Evolutionary conservation across 306 rosid species (phyloP).

Genomic region (Corylus avellana): DNA sequence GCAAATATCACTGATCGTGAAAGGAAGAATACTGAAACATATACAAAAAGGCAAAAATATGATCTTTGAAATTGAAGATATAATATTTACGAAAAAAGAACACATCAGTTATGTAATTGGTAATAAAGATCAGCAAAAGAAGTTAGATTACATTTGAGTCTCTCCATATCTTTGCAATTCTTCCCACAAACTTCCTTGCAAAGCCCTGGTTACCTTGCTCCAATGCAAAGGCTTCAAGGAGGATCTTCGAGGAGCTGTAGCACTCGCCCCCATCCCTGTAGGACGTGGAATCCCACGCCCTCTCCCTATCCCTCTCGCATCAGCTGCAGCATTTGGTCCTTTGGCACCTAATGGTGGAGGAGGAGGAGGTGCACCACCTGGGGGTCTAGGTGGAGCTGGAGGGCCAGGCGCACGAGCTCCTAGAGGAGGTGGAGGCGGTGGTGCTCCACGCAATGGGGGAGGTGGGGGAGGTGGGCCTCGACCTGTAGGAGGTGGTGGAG

Average conservation of each 20-base stretch:
- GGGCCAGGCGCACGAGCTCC: slow-evolving; percentile 37
- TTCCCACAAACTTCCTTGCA: slow-evolving; percentile 98
- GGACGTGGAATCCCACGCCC: slow-evolving; percentile 86
- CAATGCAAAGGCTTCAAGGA: slow-evolving; percentile 91
- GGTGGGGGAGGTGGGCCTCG: slow-evolving; percentile 61
- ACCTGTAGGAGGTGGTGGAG: slow-evolving; percentile 40
- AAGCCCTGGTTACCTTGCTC: slow-evolving; percentile 91
- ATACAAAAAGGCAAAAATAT: slow-evolving; percentile 4
- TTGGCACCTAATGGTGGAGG: slow-evolving; percentile 63
- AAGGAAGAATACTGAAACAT: slow-evolving; percentile 26
- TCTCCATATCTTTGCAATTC: slow-evolving; percentile 88
- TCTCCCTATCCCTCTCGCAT: slow-evolving; percentile 59
- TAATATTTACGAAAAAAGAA: slow-evolving; percentile 12
- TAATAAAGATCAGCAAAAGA: slow-evolving; percentile 12
- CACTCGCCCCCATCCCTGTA: slow-evolving; percentile 42
- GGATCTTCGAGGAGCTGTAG: slow-evolving; percentile 62
- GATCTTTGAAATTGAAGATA: slow-evolving; percentile 9
- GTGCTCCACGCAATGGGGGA: slow-evolving; percentile 31
- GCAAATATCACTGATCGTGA: slow-evolving; percentile 29
- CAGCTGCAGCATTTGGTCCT: slow-evolving; percentile 51
- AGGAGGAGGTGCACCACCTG: slow-evolving; percentile 69
- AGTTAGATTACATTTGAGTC: slow-evolving; percentile 65
- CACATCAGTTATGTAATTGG: slow-evolving; percentile 1
- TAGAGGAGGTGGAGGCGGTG: slow-evolving; percentile 55
- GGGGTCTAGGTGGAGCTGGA: slow-evolving; percentile 61